Evolutionary conservation across 2,329 filamentous ascomycete genomes (phyloP), one percentile per base, ranked within the genome.

Genomic region (Leptographium procerum): DNA sequence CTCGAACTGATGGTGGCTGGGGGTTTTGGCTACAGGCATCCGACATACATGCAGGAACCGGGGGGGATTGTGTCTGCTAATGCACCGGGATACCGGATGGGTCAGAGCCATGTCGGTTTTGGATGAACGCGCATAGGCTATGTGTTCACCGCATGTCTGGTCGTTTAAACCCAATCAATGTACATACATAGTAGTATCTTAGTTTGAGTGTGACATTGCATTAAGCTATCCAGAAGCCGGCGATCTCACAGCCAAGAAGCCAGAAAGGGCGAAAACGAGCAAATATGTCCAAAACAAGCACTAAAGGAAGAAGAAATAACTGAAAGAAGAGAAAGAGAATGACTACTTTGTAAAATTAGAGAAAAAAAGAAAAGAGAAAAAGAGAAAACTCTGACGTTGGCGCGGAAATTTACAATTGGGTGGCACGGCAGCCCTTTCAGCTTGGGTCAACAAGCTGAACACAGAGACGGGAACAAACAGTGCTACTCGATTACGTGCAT

Each of bases 31-130:
- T 51, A 52, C 28, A 34, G 31, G 50, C 13, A 28, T 4, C 3
- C 16, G 48, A n/a, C n/a, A n/a, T n/a, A n/a, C n/a, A 52, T 52
- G 52, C 52, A 54, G 52, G 52, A 54, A 54, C 52, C 33, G 52
- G 52, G 52, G 51, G 51, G 52, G 16, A 28, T 13, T 19, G 24
- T 52, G 50, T 28, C 10, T 22, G 50, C 50, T 22, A 52, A 13
- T 54, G 52, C 52, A 54, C 33, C 52, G 52, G 52, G 26, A 54
- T 34, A 40, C 52, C 52, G 52, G 52, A 34, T 54, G 22, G 52
- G n/a, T 13, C 33, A 26, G 22, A 50, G 8, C 45, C 47, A 50
- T 28, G 47, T 50, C 26, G 22, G 26, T 50, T 50, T 29, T 50
- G 47, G 47, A 50, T 14, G 47, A 50, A 50, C 47, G 47, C 26